These are phyloP conservation scores for Pezicula carpinea DNA, from an alignment of 2,329 filamentous ascomycete species.

Conservation along the genomic window DNA sequence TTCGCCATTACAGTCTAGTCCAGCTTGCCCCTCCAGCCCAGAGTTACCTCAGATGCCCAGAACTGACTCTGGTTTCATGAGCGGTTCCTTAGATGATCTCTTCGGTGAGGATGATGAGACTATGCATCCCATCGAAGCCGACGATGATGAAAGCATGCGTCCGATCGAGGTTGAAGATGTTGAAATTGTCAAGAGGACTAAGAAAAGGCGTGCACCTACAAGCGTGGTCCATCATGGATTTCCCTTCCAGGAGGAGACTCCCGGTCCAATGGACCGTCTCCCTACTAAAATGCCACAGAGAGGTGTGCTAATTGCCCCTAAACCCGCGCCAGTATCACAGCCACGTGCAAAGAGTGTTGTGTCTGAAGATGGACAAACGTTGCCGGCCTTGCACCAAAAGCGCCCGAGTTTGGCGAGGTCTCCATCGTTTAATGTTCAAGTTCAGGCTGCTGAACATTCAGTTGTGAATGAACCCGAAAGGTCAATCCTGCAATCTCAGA, in stretches of 20 bases:
- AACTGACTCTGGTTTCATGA: slow-evolving; percentile 79
- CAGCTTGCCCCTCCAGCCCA: slow-evolving; percentile 62
- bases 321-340: slow-evolving; percentile 30
- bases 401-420: slow-evolving; percentile 12
- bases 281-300: slow-evolving; percentile 30
- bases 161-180: not conserved
- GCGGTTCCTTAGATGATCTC: slow-evolving; percentile 55
- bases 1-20: slow-evolving; percentile 73
- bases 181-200: slow-evolving; percentile 25
- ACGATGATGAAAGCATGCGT: slow-evolving; percentile 28
- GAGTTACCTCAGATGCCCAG: slow-evolving; percentile 52
- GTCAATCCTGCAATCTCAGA: not conserved
- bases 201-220: slow-evolving; percentile 11
- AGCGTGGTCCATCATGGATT: slow-evolving; percentile 21
- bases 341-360: slow-evolving; percentile 23
- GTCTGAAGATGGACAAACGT: slow-evolving; percentile 24
- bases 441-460: slow-evolving; percentile 1
- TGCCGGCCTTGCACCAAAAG: slow-evolving; percentile 6
- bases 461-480: not conserved
- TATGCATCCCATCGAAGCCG: slow-evolving; percentile 30
- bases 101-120: slow-evolving; percentile 55
- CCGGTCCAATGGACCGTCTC: slow-evolving; percentile 37
- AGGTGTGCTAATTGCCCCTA: slow-evolving; percentile 26
- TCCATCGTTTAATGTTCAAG: not conserved
- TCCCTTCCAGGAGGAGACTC: slow-evolving; percentile 30